A percentile compares a stretch with the other conserved stretches of the same genome.
phyloP scores from a whole-genome alignment of 78 protist species.

The Isochrysis galbana region DNA sequence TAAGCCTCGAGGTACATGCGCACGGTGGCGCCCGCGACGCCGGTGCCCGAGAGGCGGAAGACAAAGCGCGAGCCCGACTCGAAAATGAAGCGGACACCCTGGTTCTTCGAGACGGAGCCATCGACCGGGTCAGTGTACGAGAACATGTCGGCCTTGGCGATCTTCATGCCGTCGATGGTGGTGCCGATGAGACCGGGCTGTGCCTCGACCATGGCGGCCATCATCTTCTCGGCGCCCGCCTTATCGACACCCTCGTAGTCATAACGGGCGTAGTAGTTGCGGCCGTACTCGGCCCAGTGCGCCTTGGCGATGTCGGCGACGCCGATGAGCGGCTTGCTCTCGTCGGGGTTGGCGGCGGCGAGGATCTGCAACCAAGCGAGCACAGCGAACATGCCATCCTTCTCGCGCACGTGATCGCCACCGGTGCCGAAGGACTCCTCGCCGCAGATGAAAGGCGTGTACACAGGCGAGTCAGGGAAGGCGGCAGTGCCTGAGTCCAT shows the following conservation, averaged over 20 bases:
- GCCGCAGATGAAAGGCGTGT: constrained; percentile 76
- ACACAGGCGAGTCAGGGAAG: background rate
- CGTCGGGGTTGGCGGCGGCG: background rate
- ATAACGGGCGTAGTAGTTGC: constrained; percentile 86
- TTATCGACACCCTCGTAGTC: constrained; percentile 85
- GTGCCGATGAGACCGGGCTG: constrained; percentile 3
- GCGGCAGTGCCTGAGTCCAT: constrained; percentile 69
- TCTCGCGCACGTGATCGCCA: constrained; percentile 93
- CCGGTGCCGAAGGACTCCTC: constrained; percentile 93
- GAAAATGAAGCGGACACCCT: constrained; percentile 80
- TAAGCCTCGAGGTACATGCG: constrained; percentile 87
- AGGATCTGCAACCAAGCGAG: constrained; percentile 78
- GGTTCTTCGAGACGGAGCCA: constrained; percentile 51
- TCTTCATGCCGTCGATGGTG: background rate
- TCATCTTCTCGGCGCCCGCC: constrained; percentile 58
- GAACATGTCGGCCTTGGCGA: constrained; percentile 68
- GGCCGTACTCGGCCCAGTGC: constrained; percentile 89
- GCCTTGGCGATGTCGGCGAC: constrained; percentile 63
- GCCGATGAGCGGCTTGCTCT: constrained; percentile 49
- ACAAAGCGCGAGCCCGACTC: constrained; percentile 86
- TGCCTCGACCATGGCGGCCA: constrained; percentile 42
- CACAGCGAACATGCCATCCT: constrained; percentile 89
- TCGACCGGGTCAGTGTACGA: constrained; percentile 88
- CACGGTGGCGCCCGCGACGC: constrained; percentile 91
- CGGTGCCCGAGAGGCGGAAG: constrained; percentile 92